Base-by-base conservation (phyloP, 345 rosid species). In the Eucalyptus viminalis region DNA sequence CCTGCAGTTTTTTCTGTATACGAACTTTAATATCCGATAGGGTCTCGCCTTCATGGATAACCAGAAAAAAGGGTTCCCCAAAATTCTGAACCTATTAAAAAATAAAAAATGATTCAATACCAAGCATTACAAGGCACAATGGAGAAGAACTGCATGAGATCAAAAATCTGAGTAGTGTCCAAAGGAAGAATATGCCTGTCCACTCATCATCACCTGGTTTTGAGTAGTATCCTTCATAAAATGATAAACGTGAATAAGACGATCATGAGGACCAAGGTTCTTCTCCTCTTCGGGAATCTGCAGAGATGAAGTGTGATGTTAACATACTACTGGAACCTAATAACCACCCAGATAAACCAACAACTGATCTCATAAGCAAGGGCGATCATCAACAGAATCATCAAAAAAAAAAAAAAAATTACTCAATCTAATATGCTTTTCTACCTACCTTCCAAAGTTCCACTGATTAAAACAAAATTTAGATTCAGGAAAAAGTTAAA, bases 251-350 rank as follows among this genome's bases (percentile, higher is more conserved):
- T 95, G 97, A 92, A 95, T 95, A 89, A 95, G 88, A 49, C 96
- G 96, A 93, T 95, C 96, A 87, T 92, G 93, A 56, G 93, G 94
- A 86, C 95, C 95, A 86, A 94, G 90, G 92, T 93, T 93, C 90
- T 95, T 95, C 93, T 95, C 96, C 91, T 95, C 97, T 87, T 95
- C 97, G 2, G 94, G 96, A 69, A 95, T 93, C 97, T 95, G 89
- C 85, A 90, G 69, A 50, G 87, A 15, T 25, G 58, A 85, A 60
- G 24, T 58, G 15, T 21, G 47, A 81, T 27, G 27, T 51, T 50
- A 80, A 86, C 86, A 87, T 76, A 86, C 6, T n/a, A 86, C 44
- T 40, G 31, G 80, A 51, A 53, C 40, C n/a, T 14, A 86, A 34
- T 86, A 50, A 17, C 44, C 67, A 51, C 62, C 62, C 87, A 76